Evolutionary conservation across 352 stramenopile genomes (phyloP), one percentile per base, ranked within the genome.

Genomic region (Pythium apleroticum): DNA sequence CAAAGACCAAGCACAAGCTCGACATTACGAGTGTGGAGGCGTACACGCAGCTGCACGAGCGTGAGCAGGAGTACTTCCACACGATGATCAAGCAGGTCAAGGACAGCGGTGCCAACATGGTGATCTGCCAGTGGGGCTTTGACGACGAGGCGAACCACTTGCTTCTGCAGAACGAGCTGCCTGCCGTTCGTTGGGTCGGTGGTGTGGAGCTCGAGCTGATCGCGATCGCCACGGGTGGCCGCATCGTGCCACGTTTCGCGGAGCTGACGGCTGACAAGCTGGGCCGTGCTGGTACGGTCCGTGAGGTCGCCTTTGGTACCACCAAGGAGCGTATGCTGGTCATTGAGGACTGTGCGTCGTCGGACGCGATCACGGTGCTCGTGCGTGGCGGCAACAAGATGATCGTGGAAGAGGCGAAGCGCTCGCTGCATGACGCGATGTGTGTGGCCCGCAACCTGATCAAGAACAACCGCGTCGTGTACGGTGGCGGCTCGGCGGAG

Each of bases 1-100:
- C 98, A 55, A 99, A 99, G 84, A 99, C 97, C 25, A 99, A 99
- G 79, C 97, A 99, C 86, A 99, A 99, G 88, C 82, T 99, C 31
- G 97, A 99, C 75, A 99, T 99, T 75, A 98, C 90, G 48, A 98
- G 92, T 35, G 95, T 95, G 27, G 97, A 99, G 72, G 97, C 96
- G 10, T 99, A 99, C 75, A 90, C 98, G 64, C 86, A 96, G 72
- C 84, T 99, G 7, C 97, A 98, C 78, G 75, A 95, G 66, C 90
- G 98, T 66, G 98, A 99, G 78, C 97, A 99, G 81, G 82, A 98
- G 65, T 99, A 99, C 79, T 99, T 99, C 77, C 81, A 81, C 52
- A 97, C 98, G 54, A 99, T 99, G 97, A 98, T 99, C 63, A 84
- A 99, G 75, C 93, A 99, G 72, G 97, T 99, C 57, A 99, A 99